Evolutionary conservation across 208 protist species (phyloP), one percentile per base, ranked within the genome.

Genomic region (Leptomonas pyrrhocoris): DNA sequence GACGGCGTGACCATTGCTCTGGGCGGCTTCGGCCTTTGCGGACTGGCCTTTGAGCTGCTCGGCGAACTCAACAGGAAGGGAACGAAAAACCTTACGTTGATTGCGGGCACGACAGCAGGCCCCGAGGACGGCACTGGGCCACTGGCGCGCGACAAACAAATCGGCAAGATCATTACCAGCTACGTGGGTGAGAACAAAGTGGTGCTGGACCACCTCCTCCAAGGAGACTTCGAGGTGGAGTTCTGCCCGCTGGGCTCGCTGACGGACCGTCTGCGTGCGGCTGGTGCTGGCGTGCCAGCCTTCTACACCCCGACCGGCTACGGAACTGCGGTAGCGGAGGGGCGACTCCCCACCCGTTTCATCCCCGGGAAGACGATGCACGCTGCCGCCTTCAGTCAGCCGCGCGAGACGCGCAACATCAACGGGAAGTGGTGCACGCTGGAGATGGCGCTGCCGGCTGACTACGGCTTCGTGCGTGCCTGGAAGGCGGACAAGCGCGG

Each of bases 221-320:
- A 21, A 18, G 97, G 97, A 58, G 80, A 98, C 72, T 74, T 99
- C 1, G 94, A 98, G 73, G 85, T 99, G 2, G 96, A 99, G 79
- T 80, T 98, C 8, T 96, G 80, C n/a, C 97, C 97, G 18, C 96
- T 98, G 88, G 97, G 97, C 30, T 98, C 95, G 18, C 83, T 99
- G 0, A 94, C 94, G 11, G 96, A 98, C 54, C 78, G 93, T 4
- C 62, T 98, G 40, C 71, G 93, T 18, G 89, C 96, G 2, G 97
- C 80, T 42, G 97, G 97, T 51, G 95, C 97, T 0, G 97, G 97
- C 54, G 91, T 99, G 28, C 90, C 90, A 7, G 97, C 93, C 8
- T 98, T 99, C 68, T 99, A 96, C 88, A 98, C 97, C 2, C 74
- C 86, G 0, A 98, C 96, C 8, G 97, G 82, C 53, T 91, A 88